Percentiles rank a stretch among this genome's conserved stretches.
phyloP scores from a whole-genome alignment of 495 filamentous ascomycete species.

The Penicillium flavigenum region DNA sequence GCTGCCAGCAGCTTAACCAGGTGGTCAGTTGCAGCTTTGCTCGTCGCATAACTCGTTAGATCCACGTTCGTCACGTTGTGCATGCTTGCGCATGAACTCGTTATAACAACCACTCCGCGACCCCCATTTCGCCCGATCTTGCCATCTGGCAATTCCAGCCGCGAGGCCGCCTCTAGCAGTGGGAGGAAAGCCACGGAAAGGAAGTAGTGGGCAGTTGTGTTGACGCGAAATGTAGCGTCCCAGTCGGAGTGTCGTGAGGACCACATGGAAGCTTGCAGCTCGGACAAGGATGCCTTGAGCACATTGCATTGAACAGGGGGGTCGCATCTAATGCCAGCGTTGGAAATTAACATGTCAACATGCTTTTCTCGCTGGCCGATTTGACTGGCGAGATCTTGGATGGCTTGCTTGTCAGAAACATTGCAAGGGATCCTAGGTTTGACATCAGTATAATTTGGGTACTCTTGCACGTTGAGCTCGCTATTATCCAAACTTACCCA shows the following conservation, averaged over 20 bases:
- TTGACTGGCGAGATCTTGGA: constrained; percentile 22
- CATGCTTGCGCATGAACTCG: constrained; percentile 48
- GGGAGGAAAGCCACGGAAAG: constrained; percentile 43
- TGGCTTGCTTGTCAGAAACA: constrained; percentile 38
- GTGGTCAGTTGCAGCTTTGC: constrained; percentile 49
- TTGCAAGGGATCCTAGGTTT: constrained; percentile 37
- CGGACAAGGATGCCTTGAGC: constrained; percentile 31
- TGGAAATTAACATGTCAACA: constrained; percentile 46
- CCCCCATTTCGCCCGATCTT: constrained; percentile 34
- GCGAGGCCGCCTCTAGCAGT: constrained; percentile 36
- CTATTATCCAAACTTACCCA: constrained; percentile 24
- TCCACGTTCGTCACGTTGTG: constrained; percentile 51
- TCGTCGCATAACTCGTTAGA: constrained; percentile 45
- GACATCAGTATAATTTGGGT: neutral
- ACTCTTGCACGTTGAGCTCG: neutral
- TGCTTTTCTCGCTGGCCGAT: constrained; percentile 28
- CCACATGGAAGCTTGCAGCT: constrained; percentile 46
- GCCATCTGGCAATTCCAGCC: constrained; percentile 4
- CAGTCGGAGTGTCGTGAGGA: constrained; percentile 40
- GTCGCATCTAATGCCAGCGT: constrained; percentile 47
- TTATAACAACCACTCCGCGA: constrained; percentile 42
- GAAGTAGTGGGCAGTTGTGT: constrained; percentile 47
- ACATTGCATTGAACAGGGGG: constrained; percentile 41
- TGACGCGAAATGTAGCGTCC: constrained; percentile 41
- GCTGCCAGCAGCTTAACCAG: constrained; percentile 42